Conservation (phyloP, 306 rosid species). For the Crataegus laevigata region DNA sequence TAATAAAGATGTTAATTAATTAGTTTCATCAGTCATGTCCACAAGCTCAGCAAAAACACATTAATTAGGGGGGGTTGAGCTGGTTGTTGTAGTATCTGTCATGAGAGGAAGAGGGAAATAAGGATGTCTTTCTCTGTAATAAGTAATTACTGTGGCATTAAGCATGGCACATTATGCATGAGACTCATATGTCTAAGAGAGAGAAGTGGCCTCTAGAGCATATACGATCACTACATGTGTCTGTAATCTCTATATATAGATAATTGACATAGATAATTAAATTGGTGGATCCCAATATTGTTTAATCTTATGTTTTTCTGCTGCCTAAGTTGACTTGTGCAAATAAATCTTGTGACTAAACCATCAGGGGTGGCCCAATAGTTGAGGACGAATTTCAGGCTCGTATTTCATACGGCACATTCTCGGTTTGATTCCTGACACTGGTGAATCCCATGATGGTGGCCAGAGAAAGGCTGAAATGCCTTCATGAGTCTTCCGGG, state of each 20-base stretch:
- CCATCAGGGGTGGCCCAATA: too few species aligned
- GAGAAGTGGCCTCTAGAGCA: neutral
- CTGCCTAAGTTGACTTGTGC: neutral
- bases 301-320: neutral
- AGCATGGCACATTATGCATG: neutral
- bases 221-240: neutral
- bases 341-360: neutral
- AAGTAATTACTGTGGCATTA: neutral
- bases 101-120: neutral
- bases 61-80: neutral
- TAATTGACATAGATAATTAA: too few species aligned
- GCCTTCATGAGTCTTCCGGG: accelerated
- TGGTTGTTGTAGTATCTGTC: neutral
- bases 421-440: accelerated
- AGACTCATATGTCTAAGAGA: neutral
- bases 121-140: neutral
- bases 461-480: accelerated
- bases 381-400: too few species aligned
- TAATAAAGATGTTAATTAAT: too few species aligned
- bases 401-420: too few species aligned
- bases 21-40: neutral
- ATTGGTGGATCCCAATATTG: neutral
- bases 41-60: neutral
- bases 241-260: too few species aligned
- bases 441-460: too few species aligned